Conservation (phyloP, 2,329 filamentous ascomycete genomes). For the Colletotrichum incanum region DNA sequence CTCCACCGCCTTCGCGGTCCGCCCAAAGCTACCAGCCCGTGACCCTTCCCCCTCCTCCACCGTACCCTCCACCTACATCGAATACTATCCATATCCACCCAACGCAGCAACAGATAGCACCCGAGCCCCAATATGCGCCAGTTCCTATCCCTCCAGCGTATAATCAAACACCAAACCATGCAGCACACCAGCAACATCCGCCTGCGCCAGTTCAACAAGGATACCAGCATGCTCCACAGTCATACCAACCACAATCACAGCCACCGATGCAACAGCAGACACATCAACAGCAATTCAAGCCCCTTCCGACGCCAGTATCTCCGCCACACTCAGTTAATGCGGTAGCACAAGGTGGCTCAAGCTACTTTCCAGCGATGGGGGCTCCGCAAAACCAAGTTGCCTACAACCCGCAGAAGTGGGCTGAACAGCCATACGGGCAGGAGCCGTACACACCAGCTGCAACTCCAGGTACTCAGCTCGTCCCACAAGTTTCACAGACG, state of each 20-base stretch:
- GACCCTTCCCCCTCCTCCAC: background rate
- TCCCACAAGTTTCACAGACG: background rate
- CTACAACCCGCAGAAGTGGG: background rate
- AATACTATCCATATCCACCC: background rate
- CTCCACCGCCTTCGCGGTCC: background rate
- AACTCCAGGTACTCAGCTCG: background rate
- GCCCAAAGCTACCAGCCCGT: slow-evolving; percentile 10
- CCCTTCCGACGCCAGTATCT: slow-evolving; percentile 1
- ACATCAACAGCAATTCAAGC: slow-evolving; percentile 1
- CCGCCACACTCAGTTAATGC: background rate
- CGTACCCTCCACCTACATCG: background rate
- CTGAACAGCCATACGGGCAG: background rate
- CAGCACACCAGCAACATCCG: background rate
- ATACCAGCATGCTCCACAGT: background rate
- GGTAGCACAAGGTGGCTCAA: background rate
- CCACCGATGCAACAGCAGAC: slow-evolving; percentile 3
- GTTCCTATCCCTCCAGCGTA: background rate
- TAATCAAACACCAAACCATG: background rate
- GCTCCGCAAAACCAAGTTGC: background rate
- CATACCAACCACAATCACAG: background rate
- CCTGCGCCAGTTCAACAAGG: slow-evolving; percentile 19
- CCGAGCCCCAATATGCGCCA: background rate
- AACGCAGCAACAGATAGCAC: background rate
- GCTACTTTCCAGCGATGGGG: slow-evolving; percentile 8
- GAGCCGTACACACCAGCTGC: slow-evolving; percentile 22